Base-by-base conservation (phyloP, 108 stramenopile species). In the Pseudonitzschia delicatissima region DNA sequence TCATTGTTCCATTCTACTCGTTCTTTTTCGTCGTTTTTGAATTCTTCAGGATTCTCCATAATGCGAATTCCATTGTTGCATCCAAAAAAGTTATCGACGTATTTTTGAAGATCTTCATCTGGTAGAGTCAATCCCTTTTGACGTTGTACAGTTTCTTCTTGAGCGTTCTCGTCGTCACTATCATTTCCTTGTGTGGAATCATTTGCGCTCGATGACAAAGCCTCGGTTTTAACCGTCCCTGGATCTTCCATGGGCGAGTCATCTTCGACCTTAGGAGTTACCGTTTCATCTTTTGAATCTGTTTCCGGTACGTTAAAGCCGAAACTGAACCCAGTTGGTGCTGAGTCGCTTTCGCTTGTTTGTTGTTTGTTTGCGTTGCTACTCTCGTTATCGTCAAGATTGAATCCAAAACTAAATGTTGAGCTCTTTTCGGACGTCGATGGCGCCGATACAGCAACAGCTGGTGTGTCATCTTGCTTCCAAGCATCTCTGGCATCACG, bases 1-100 rank as follows among this genome's bases (percentile, higher is more conserved):
- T 93, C 82, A 26, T 77, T 68, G n/a, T 79, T 69, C 92, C 92
- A 93, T 42, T 64, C 49, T 21, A 73, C 71, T 57, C 79, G 66
- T 17, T 68, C 80, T 29, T 66, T 68, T 36, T 63, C 59, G 37
- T 87, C 84, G 9, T 76, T 66, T 15, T 63, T 39, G 49, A 81
- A 82, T 0, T 71, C 69, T 23, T 88, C 81, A 31, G 73, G 37
- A 60, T 87, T 79, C 40, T 78, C 35, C 26, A 80, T 51, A 27
- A 87, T 88, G 0, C 64, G 57, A 9, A 33, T 18, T 33, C 92
- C 92, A 66, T 88, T 78, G 65, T 87, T 90, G 26, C 77, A 45
- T 23, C 61, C 52, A 66, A 77, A 93, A 58, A 93, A 93, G 13
- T 72, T 36, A 7, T 71, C 48, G 32, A 71, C 75, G 35, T 79